Percentiles rank a stretch among this genome's conserved stretches.
These are phyloP conservation scores for Elsinoe perseae DNA, from an alignment of 2,329 filamentous ascomycete species.

Conservation along the genomic window DNA sequence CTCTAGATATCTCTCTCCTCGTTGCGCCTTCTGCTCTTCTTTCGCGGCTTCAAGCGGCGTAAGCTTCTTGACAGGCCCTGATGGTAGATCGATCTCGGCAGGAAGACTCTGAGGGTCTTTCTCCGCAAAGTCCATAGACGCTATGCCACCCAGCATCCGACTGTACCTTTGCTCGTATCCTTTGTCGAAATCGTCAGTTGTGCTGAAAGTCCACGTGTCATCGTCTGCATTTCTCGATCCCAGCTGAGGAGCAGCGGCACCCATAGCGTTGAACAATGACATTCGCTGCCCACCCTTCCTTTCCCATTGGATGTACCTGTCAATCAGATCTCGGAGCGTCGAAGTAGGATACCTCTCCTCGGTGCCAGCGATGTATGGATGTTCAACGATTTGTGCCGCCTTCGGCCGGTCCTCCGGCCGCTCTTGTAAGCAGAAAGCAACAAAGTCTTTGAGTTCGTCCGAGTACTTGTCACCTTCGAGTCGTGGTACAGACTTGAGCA, in stretches of 20 bases:
- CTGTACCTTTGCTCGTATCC: constrained; percentile 29
- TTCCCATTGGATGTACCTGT: constrained; percentile 69
- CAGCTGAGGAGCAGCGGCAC: constrained; percentile 48
- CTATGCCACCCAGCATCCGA: constrained; percentile 24
- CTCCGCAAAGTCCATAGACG: constrained; percentile 21
- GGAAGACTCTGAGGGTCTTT: constrained; percentile 15
- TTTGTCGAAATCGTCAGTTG: constrained; percentile 53
- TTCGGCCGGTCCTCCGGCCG: constrained; percentile 61
- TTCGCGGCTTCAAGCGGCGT: constrained; percentile 18
- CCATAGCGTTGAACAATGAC: constrained; percentile 54
- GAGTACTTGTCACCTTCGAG: constrained; percentile 68
- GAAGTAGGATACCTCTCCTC: constrained; percentile 56
- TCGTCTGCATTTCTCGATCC: constrained; percentile 36
- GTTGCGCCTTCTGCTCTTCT: constrained; percentile 49
- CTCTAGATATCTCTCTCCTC: constrained; percentile 50
- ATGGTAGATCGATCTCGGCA: constrained; percentile 13
- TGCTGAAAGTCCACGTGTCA: constrained; percentile 59
- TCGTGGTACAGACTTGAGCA: constrained; percentile 57
- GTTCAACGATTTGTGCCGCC: constrained; percentile 61
- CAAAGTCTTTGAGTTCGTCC: constrained; percentile 57
- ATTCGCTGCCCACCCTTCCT: constrained; percentile 62
- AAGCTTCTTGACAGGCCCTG: constrained; percentile 11
- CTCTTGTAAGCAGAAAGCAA: constrained; percentile 65
- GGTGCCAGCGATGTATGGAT: constrained; percentile 61
- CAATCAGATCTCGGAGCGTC: constrained; percentile 57